These are phyloP conservation scores for Fusarium nisikadoi DNA, from an alignment of 2,329 filamentous ascomycete genomes.

Conservation along the genomic window DNA sequence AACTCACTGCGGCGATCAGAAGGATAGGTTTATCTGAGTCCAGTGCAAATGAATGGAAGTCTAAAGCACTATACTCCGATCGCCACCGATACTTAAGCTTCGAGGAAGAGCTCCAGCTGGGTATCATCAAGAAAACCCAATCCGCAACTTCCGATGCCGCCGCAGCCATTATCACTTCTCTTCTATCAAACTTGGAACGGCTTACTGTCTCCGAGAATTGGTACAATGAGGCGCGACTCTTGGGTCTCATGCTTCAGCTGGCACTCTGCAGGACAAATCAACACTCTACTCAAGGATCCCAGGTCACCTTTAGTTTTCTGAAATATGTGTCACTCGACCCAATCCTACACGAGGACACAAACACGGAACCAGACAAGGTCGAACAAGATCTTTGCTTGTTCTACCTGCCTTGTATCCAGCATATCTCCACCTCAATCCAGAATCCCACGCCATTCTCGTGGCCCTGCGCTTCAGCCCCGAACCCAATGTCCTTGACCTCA, in stretches of 20 bases:
- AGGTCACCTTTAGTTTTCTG: neutral
- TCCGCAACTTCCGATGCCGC: neutral
- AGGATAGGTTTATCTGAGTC: neutral
- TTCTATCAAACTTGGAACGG: neutral
- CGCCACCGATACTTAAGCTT: neutral
- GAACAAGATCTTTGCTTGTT: neutral
- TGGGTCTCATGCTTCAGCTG: neutral
- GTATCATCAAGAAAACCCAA: neutral
- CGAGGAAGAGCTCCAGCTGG: neutral
- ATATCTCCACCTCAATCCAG: slow-evolving; percentile 2
- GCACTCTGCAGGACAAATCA: neutral
- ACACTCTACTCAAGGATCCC: neutral
- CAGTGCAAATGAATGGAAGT: neutral
- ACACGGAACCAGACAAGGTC: neutral
- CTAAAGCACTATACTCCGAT: neutral
- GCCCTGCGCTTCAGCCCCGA: neutral
- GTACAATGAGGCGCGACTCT: neutral
- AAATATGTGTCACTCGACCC: neutral
- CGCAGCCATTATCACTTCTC: neutral
- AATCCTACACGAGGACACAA: neutral
- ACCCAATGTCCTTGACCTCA: neutral
- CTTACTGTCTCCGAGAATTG: neutral
- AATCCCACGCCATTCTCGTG: slow-evolving; percentile 16
- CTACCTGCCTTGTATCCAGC: slow-evolving; percentile 6
- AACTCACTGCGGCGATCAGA: neutral